phyloP scores from a whole-genome alignment of 106 monocot species.

The Alisma plantagoaquatica region DNA sequence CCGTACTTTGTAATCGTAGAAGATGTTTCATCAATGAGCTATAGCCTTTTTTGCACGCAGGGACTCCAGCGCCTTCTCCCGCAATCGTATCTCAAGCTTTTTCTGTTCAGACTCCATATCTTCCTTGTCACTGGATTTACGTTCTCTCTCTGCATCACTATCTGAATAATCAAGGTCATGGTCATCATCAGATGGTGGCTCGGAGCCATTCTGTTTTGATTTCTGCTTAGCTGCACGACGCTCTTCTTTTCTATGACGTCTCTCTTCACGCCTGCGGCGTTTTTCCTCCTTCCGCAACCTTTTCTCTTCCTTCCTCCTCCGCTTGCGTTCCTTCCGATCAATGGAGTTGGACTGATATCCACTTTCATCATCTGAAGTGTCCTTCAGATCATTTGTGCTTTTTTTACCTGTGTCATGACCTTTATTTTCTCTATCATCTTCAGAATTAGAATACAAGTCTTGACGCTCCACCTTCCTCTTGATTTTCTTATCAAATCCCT shows the following conservation, averaged over 20 bases:
- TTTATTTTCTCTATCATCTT: constrained; percentile 17
- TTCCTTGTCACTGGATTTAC: constrained; percentile 19
- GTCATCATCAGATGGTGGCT: constrained; percentile 30
- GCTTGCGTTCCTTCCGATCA: constrained; percentile 47
- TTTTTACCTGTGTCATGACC: constrained; percentile 20
- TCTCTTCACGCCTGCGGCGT: constrained; percentile 67
- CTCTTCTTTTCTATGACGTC: constrained; percentile 50
- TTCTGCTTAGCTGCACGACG: constrained; percentile 49
- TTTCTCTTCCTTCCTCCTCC: constrained; percentile 67
- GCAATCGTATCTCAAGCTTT: constrained; percentile 81
- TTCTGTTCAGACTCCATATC: constrained; percentile 43
- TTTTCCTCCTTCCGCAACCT: constrained; percentile 67
- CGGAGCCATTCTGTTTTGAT: constrained; percentile 30
- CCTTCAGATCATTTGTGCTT: constrained; percentile 29
- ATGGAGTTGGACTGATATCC: constrained; percentile 42
- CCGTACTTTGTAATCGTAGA: too few species aligned
- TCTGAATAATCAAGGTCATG: constrained; percentile 14
- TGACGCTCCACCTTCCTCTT: constrained; percentile 10
- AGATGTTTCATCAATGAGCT: constrained; percentile 31
- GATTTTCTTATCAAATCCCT: constrained; percentile 16
- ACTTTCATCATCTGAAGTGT: constrained; percentile 29
- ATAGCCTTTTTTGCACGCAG: constrained; percentile 79
- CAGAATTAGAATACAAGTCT: constrained; percentile 25
- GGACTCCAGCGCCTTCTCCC: constrained; percentile 81
- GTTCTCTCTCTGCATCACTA: constrained; percentile 9